Conservation (phyloP, 192 early-diverging fungal genomes). For the Chytriomyces sp. region DNA sequence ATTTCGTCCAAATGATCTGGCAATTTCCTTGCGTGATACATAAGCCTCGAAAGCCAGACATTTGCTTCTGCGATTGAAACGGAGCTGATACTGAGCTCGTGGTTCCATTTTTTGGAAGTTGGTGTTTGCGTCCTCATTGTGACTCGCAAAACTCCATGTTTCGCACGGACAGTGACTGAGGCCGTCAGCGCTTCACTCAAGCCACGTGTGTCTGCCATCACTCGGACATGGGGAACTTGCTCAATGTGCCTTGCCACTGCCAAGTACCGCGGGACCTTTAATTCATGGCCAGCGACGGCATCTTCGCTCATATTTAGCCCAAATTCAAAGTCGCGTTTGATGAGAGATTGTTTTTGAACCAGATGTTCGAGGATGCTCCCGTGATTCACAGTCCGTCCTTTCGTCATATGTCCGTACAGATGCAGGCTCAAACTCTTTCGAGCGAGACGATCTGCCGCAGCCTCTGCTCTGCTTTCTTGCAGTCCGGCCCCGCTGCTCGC, state of each 20-base stretch:
- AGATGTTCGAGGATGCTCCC: slow-evolving; percentile 24
- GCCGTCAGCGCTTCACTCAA: neutral
- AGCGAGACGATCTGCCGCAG: neutral
- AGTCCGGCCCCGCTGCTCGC: neutral
- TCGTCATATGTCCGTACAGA: slow-evolving; percentile 45
- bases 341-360: slow-evolving; percentile 14
- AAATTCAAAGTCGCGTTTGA: neutral
- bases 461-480: slow-evolving; percentile 1
- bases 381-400: slow-evolving; percentile 13
- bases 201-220: slow-evolving; percentile 14
- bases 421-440: slow-evolving; percentile 30
- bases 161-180: neutral
- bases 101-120: neutral
- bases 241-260: slow-evolving; percentile 18
- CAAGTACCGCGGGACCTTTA: slow-evolving; percentile 22
- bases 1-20: slow-evolving; percentile 4
- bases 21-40: slow-evolving; percentile 7
- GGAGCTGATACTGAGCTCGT: neutral
- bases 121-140: neutral
- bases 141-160: slow-evolving; percentile 19
- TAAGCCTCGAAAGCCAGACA: slow-evolving; percentile 12
- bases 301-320: neutral
- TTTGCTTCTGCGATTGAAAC: slow-evolving; percentile 24
- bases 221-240: slow-evolving; percentile 18
- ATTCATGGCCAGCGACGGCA: neutral